phyloP scores from a whole-genome alignment of 176 grass and related monocot species.

The Oryza glumipatula region DNA sequence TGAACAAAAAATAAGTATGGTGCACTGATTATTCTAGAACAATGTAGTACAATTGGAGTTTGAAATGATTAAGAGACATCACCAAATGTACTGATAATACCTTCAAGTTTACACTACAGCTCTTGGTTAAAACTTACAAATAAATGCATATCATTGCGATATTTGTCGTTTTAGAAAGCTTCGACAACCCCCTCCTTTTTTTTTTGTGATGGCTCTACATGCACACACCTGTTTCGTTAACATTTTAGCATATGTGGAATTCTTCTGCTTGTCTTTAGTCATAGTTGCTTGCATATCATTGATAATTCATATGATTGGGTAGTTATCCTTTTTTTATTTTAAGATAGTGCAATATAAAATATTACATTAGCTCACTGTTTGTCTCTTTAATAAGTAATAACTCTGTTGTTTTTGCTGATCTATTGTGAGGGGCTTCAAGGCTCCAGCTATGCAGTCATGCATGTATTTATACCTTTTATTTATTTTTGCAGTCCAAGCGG shows the following conservation, averaged over 20 bases:
- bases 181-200: not conserved
- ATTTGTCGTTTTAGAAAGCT: not conserved
- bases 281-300: constrained; percentile 54
- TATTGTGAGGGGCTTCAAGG: constrained; percentile 2
- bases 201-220: constrained; percentile 28
- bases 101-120: not conserved
- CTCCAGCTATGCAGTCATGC: constrained; percentile 23
- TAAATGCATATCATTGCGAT: constrained; percentile 6
- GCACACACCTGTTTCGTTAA: constrained; percentile 2
- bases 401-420: constrained; percentile 36
- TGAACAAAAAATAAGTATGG: constrained; percentile 17
- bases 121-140: not conserved
- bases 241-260: constrained; percentile 23
- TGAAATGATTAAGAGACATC: constrained; percentile 21
- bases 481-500: constrained; percentile 55
- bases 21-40: not conserved
- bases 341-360: not conserved
- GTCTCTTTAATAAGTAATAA: constrained; percentile 47
- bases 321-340: constrained; percentile 26
- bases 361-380: constrained; percentile 31
- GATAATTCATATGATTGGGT: constrained; percentile 34
- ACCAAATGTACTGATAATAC: constrained; percentile 10
- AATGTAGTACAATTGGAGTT: not conserved
- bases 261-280: constrained; percentile 9
- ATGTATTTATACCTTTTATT: constrained; percentile 44